Evolutionary conservation across 441 rosid species (phyloP).

Genomic region (Syzygium syzygioides): DNA sequence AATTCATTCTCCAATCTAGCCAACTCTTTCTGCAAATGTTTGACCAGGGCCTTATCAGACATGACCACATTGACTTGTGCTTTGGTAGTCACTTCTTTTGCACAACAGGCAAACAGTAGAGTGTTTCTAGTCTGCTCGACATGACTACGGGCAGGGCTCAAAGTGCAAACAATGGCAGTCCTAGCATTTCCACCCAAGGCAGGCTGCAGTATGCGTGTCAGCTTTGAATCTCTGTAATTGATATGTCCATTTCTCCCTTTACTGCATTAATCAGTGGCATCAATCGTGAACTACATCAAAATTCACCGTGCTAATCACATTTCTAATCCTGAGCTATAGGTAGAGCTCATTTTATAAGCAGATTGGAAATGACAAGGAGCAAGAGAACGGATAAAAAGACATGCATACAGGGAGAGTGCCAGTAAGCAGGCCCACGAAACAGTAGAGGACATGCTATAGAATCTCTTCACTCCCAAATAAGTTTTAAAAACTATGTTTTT

Average conservation of each 20-base stretch:
- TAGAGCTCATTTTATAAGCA: background rate
- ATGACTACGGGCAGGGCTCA: constrained; percentile 81
- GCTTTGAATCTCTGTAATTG: constrained; percentile 92
- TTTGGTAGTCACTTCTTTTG: constrained; percentile 78
- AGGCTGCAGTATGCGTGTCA: constrained; percentile 88
- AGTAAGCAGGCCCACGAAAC: background rate
- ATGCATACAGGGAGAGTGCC: background rate
- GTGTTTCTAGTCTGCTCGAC: constrained; percentile 89
- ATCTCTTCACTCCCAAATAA: background rate
- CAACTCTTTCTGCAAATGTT: constrained; percentile 82
- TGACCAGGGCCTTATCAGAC: constrained; percentile 92
- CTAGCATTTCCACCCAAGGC: constrained; percentile 90
- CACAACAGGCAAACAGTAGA: constrained; percentile 77
- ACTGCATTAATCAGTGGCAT: constrained; percentile 41
- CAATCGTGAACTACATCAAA: background rate
- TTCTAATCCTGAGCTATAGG: background rate
- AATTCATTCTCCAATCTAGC: constrained; percentile 69
- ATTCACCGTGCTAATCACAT: background rate
- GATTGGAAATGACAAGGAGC: background rate
- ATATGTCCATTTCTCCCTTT: constrained; percentile 79
- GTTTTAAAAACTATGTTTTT: background rate
- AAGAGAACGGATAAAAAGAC: background rate
- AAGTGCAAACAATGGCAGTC: constrained; percentile 86
- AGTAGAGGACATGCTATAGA: background rate
- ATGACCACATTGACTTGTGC: constrained; percentile 71